Conservation (phyloP, 2,329 filamentous ascomycete genomes). For the Diplodia corticola region DNA sequence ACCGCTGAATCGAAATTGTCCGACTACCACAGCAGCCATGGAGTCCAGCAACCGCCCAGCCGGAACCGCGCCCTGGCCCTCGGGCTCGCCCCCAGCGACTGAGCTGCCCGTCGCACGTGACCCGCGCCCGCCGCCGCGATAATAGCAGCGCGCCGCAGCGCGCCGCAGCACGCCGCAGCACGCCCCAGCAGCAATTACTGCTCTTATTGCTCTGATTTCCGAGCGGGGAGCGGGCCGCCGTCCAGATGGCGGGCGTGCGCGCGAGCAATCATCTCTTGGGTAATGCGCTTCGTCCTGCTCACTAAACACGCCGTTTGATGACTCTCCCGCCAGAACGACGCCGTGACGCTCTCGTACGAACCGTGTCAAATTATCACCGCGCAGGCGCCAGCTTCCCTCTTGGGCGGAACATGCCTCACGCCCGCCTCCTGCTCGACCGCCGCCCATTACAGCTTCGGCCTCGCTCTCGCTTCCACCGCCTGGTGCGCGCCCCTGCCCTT, state of each 20-base stretch:
- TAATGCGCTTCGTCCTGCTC: constrained; percentile 13
- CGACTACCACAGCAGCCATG: constrained; percentile 2
- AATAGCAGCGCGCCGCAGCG: background rate
- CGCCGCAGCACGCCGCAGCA: no score
- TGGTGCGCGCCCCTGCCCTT: constrained; percentile 45
- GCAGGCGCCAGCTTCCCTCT: background rate
- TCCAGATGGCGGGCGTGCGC: background rate
- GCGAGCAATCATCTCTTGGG: background rate
- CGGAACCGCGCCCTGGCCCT: constrained; percentile 4
- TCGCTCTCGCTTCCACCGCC: constrained; percentile 41
- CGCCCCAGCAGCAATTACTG: constrained; percentile 1
- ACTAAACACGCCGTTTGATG: constrained; percentile 13
- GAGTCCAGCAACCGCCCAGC: background rate
- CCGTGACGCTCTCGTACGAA: background rate
- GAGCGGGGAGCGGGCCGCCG: constrained; percentile 7
- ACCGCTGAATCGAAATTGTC: constrained; percentile 12
- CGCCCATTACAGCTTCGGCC: constrained; percentile 49
- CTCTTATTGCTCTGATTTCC: constrained; percentile 16
- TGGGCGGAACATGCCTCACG: background rate
- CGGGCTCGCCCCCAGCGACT: constrained; percentile 4
- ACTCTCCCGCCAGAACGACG: background rate
- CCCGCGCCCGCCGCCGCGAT: background rate
- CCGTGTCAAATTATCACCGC: background rate
- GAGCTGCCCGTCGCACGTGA: background rate
- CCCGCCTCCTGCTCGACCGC: background rate